These are phyloP conservation scores for Pyrrhoderma lamaoense DNA, from an alignment of 1,284 basidiomycete genomes.

Conservation along the genomic window DNA sequence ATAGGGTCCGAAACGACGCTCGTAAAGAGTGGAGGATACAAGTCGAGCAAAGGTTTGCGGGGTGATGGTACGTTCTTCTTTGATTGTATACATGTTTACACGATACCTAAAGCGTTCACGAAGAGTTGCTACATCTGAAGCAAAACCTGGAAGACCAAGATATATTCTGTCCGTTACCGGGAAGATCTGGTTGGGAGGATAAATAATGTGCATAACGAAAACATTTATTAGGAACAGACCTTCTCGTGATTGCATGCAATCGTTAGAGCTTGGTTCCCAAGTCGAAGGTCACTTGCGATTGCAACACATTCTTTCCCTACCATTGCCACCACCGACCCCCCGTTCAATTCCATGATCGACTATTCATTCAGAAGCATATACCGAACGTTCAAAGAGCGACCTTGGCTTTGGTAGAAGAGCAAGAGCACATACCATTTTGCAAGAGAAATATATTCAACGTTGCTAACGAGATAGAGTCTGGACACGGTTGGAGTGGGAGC, in stretches of 20 bases:
- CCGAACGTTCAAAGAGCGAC: no score
- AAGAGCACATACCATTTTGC: no score
- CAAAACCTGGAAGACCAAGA: constrained; percentile 89
- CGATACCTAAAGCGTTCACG: constrained; percentile 87
- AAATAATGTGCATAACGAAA: not conserved
- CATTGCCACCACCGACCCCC: constrained; percentile 98
- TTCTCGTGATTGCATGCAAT: constrained; percentile 94
- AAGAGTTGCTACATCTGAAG: constrained; percentile 90
- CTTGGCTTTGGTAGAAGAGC: no score
- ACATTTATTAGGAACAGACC: constrained; percentile 37
- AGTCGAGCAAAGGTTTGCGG: constrained; percentile 96
- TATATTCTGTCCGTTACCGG: constrained; percentile 91
- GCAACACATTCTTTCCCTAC: constrained; percentile 98
- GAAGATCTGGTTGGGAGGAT: constrained; percentile 66
- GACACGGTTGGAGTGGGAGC: no score
- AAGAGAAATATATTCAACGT: no score
- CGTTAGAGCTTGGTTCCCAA: constrained; percentile 86
- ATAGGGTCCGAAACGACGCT: constrained; percentile 94
- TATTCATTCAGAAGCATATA: constrained; percentile 23
- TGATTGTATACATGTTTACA: constrained; percentile 99
- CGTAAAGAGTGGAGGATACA: constrained; percentile 95
- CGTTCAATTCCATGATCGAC: constrained; percentile 87
- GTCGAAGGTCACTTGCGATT: constrained; percentile 91
- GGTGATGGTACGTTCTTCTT: constrained; percentile 96
- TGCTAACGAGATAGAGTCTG: no score